A percentile compares a stretch with the other conserved stretches of the same genome.
Evolutionary conservation across 1,139 yeast species (phyloP).

Genomic region (Diutina rugosa): DNA sequence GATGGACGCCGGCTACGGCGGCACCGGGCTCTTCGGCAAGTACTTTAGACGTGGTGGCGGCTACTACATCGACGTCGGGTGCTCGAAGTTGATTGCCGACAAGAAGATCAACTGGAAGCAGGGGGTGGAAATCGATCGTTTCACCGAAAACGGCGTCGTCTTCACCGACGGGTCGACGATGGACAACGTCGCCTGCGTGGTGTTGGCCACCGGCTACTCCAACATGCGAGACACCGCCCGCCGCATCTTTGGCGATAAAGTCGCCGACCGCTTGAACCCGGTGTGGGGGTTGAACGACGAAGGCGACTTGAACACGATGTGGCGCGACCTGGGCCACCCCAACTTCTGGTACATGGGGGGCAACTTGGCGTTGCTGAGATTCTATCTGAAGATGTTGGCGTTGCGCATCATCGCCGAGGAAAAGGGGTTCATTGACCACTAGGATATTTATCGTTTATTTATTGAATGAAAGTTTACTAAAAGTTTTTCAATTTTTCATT

Average conservation of each 20-base stretch:
- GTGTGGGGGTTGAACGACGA: constrained; percentile 24
- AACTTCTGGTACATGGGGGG: constrained; percentile 35
- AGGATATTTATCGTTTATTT: neutral
- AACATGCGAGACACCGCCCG: constrained; percentile 28
- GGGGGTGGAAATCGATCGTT: constrained; percentile 16
- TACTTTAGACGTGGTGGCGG: constrained; percentile 31
- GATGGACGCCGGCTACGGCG: constrained; percentile 28
- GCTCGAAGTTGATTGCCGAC: constrained; percentile 22
- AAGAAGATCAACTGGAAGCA: constrained; percentile 22
- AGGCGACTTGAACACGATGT: constrained; percentile 22
- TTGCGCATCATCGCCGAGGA: constrained; percentile 16
- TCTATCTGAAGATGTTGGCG: constrained; percentile 21
- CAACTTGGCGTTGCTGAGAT: constrained; percentile 34
- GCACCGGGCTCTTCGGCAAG: constrained; percentile 26
- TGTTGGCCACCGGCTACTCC: constrained; percentile 31
- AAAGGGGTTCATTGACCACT: neutral
- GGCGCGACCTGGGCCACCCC: constrained; percentile 22
- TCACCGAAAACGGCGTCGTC: constrained; percentile 21
- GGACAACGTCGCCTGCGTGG: constrained; percentile 22
- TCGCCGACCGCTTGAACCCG: constrained; percentile 15
- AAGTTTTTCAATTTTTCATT: too few species aligned
- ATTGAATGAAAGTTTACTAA: neutral
- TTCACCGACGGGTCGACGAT: constrained; percentile 23
- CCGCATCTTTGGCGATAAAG: constrained; percentile 18
- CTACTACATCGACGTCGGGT: constrained; percentile 32